Conservation (phyloP, 306 rosid genomes). For the Trichosanthes truncata region DNA sequence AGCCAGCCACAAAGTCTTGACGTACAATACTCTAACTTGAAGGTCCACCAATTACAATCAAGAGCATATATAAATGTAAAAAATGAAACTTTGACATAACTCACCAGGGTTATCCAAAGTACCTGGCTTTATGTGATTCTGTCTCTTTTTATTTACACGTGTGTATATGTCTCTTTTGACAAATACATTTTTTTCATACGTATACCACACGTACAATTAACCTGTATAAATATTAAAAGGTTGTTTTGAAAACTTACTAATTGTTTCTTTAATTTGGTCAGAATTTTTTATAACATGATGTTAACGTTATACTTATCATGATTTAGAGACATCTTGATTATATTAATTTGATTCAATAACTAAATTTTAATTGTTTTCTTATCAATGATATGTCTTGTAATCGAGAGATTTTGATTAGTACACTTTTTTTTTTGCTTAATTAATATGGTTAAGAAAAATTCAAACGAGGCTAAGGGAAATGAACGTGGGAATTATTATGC, state of each 20-base stretch:
- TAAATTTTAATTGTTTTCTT: too few species aligned
- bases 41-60: background rate
- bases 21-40: background rate
- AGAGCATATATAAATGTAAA: background rate
- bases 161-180: background rate
- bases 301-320: background rate
- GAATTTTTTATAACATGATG: background rate
- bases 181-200: background rate
- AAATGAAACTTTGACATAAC: background rate
- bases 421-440: too few species aligned
- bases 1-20: background rate
- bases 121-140: background rate
- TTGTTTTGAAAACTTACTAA: background rate
- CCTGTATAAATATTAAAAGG: background rate
- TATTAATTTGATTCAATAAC: too few species aligned
- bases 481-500: background rate
- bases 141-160: background rate
- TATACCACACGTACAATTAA: background rate
- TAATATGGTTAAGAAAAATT: background rate
- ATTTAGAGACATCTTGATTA: too few species aligned
- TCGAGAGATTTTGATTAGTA: background rate
- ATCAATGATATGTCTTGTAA: background rate
- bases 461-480: background rate
- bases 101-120: background rate
- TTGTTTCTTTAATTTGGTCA: background rate